Base-by-base conservation (phyloP, 2,329 filamentous ascomycete genomes). In the Fusarium musae region DNA sequence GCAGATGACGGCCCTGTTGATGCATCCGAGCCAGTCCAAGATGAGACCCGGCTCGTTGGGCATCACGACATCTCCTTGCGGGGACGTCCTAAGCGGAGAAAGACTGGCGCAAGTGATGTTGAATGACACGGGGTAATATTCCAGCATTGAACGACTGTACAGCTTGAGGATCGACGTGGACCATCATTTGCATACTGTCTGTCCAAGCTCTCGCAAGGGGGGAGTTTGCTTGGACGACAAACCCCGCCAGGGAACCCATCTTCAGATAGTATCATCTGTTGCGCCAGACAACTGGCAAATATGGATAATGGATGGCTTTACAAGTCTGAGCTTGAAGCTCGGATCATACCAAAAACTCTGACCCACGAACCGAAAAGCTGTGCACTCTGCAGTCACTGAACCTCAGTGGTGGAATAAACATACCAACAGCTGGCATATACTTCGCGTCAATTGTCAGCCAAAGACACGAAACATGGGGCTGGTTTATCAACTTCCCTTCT, bases 21-120 rank as follows among this genome's bases (percentile, higher is more conserved):
- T 59, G 71, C 70, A 59, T 69, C 75, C 53, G 73, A 77, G 30
- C 60, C 57, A 59, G 59, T 58, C 57, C 64, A 61, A 47, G 67
- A 75, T 34, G 63, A 73, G 15, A 67, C 75, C 46, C 69, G 58
- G 13, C 47, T 75, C 32, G 73, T 79, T 61, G 77, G 74, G 17
- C 71, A 79, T 60, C 73, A 76, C 34, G 72, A 77, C 34, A 68
- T 73, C 46, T 68, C 60, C 15, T 46, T 79, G 30, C 71, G 67
- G 59, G 75, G 77, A 61, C 71, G 76, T 30, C 66, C 78, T 5
- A 83, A 83, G 74, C 79, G 81, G 69, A 79, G 79, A 63, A 83
- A 78, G 69, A 47, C 82, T 28, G 56, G 62, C 37, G 70, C 65
- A 37, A 60, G 61, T 50, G 66, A 69, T 23, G 56, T 63, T 32